Conservation (phyloP, 768 basidiomycete species). For the Suillus luteus region DNA sequence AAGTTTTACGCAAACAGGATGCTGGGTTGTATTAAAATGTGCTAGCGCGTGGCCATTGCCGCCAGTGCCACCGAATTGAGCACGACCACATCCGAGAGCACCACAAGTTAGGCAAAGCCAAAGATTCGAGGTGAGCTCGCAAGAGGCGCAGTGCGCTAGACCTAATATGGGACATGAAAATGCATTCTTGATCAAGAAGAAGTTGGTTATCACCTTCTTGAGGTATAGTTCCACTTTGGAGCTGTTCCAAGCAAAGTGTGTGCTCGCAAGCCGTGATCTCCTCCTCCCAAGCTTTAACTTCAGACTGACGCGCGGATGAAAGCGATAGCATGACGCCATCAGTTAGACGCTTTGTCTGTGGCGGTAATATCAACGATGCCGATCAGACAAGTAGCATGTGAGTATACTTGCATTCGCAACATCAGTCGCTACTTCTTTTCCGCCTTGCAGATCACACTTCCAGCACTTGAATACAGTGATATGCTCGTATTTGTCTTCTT, state of each 20-base stretch:
- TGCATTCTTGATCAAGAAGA: not conserved
- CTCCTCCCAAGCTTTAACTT: conserved; percentile 98
- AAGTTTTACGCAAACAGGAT: conserved; percentile 87
- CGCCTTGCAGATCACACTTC: conserved; percentile 58
- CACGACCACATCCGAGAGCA: conserved; percentile 83
- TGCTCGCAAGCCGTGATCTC: conserved; percentile 90
- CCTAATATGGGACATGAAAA: conserved; percentile 41
- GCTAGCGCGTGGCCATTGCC: conserved; percentile 90
- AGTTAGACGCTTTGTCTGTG: conserved; percentile 55
- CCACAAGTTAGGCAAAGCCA: conserved; percentile 97
- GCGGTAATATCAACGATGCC: not conserved
- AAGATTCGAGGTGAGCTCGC: conserved; percentile 87
- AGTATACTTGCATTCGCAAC: conserved; percentile 36
- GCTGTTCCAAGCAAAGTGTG: conserved; percentile 56
- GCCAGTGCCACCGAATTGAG: conserved; percentile 76
- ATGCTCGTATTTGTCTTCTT: conserved; percentile 86
- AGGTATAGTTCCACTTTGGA: conserved; percentile 25
- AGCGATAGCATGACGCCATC: conserved; percentile 76
- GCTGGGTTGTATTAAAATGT: conserved; percentile 73
- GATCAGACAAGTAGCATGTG: not conserved
- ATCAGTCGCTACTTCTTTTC: conserved; percentile 43
- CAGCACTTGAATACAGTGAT: conserved; percentile 72
- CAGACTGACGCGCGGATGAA: conserved; percentile 89
- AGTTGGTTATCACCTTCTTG: conserved; percentile 24
- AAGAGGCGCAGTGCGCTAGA: conserved; percentile 77